Percentiles rank a stretch among this genome's conserved stretches.
Conservation (phyloP, 2,329 filamentous ascomycete genomes). For the Sporothrix brunneoviolacea region DNA sequence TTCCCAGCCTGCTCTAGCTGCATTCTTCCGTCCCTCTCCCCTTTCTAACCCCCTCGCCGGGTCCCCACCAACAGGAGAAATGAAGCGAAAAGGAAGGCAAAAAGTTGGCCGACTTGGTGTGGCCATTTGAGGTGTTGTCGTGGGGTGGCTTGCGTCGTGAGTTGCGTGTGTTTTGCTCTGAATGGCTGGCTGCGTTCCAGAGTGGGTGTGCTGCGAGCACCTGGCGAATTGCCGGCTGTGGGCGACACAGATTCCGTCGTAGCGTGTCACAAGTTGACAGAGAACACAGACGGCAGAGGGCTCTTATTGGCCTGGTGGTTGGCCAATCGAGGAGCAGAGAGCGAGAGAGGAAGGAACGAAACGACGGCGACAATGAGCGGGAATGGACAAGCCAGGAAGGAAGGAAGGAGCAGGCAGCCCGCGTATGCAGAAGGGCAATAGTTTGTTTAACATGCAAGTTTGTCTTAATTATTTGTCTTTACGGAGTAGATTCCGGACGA, state of each 20-base stretch:
- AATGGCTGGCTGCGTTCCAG: neutral
- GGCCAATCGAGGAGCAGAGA: neutral
- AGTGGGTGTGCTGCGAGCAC: neutral
- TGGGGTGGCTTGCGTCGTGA: no score
- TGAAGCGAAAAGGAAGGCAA: neutral
- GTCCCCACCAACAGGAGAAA: neutral
- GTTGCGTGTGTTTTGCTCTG: neutral
- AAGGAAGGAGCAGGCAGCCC: no score
- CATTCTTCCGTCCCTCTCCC: no score
- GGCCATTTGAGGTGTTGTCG: no score
- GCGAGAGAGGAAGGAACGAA: neutral
- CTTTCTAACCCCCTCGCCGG: conserved; percentile 3
- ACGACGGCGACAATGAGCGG: neutral
- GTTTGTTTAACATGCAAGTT: no score
- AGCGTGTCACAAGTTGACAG: neutral
- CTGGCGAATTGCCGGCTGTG: neutral
- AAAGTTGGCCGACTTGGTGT: neutral
- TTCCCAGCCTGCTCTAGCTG: conserved; percentile 1
- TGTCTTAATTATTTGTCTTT: no score
- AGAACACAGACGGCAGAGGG: neutral
- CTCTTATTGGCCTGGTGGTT: neutral
- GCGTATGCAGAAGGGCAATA: no score
- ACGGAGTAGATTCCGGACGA: no score
- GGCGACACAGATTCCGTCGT: neutral
- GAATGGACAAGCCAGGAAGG: neutral